phyloP scores from a whole-genome alignment of 2,329 filamentous ascomycete genomes.

The Beauveria australis region DNA sequence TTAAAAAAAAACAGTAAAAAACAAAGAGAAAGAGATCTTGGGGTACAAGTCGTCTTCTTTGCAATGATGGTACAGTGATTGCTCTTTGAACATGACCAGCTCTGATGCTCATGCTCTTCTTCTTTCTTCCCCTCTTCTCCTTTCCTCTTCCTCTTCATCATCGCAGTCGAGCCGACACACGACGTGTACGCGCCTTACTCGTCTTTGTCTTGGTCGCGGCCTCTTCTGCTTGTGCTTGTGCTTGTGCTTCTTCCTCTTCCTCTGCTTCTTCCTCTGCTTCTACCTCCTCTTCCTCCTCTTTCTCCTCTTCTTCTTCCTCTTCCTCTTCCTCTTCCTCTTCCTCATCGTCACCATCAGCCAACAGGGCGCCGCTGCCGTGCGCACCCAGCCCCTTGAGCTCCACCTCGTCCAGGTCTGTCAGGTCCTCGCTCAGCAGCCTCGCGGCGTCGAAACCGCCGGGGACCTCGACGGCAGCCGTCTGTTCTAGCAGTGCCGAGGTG shows the following conservation, averaged over 20 bases:
- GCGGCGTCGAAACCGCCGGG: slow-evolving; percentile 46
- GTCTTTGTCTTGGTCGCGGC: background rate
- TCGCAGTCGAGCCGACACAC: background rate
- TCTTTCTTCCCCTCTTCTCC: too few species aligned
- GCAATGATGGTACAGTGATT: too few species aligned
- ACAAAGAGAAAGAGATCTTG: too few species aligned
- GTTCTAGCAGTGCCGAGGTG: slow-evolving; percentile 70
- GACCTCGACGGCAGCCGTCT: slow-evolving; percentile 22
- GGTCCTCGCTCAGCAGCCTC: slow-evolving; percentile 67
- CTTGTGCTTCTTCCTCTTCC: background rate
- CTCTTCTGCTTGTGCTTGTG: background rate
- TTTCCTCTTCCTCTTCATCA: slow-evolving; percentile 1
- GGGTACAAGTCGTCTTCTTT: too few species aligned
- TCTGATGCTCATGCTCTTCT: too few species aligned
- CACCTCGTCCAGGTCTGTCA: slow-evolving; percentile 88
- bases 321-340: background rate
- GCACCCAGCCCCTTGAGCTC: slow-evolving; percentile 64
- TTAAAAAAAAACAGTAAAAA: too few species aligned
- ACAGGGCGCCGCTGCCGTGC: slow-evolving; percentile 33
- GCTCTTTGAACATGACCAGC: too few species aligned
- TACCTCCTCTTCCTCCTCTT: too few species aligned
- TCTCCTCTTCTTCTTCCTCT: background rate
- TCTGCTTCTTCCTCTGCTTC: background rate
- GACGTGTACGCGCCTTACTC: background rate
- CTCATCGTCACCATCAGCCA: slow-evolving; percentile 13